Evolutionary conservation across 495 filamentous ascomycete species (phyloP), one percentile per base, ranked within the genome.

Genomic region (Hyphodiscus hymeniophilus): DNA sequence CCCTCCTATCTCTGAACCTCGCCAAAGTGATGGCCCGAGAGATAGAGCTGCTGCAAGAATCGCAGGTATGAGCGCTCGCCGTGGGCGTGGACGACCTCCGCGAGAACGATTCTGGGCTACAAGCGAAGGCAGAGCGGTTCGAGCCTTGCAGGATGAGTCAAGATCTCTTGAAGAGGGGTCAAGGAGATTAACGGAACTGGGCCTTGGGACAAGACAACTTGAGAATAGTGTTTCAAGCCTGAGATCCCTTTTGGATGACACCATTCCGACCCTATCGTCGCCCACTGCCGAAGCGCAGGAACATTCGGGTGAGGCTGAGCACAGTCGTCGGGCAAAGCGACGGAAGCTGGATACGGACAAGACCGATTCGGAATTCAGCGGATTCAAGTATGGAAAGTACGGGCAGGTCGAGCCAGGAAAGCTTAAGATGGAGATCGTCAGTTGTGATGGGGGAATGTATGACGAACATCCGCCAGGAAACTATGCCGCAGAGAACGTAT

Each of bases 401-500:
- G 89, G 89, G 15, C 89, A 94, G 59, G 82, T 90, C 5, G 83
- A 89, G 28, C 75, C 87, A 0, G 87, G 88, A 11, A 70, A 75
- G 50, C 64, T 95, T 48, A 80, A 74, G 48, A 89, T 95, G 87
- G 84, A 92, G 59, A 76, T 95, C 43, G 77, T 81, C 15, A 87
- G 78, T 70, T 97, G 89, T 58, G 91, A 96, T 66, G 91, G 90
- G 40, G 91, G 89, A 1, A 74, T 80, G 17, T 90, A 82, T 60
- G 60, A 70, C 20, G 75, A 80, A 36, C 75, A 79, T 45, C 38
- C 47, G 12, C 38, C 28, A 18, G 47, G 34, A 15, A 68, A 73
- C 16, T 89, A 87, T 56, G 72, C 71, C 32, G 79, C 83, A 22
- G 85, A 89, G 52, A 94, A 95, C 63, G 77, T 95, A 33, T 71